Percentiles rank a stretch among this genome's conserved stretches.
These are phyloP conservation scores for Penicillium parvum DNA, from an alignment of 495 filamentous ascomycete genomes.

Conservation along the genomic window DNA sequence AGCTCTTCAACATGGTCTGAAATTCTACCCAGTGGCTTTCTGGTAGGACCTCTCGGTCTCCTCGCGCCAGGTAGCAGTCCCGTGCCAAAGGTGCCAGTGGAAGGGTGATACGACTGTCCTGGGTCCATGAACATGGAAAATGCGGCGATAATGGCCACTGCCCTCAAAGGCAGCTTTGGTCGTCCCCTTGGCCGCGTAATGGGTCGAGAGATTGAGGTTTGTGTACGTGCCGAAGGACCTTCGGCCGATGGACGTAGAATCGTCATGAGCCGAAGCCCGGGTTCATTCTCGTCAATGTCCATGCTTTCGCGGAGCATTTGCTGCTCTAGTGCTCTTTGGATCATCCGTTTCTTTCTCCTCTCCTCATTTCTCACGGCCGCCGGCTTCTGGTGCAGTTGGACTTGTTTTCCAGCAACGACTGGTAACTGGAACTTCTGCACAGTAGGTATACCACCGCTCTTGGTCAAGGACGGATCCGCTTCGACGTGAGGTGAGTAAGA, in stretches of 20 bases:
- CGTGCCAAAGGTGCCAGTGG: conserved; percentile 45
- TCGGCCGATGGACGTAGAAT: conserved; percentile 16
- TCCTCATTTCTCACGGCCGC: conserved; percentile 28
- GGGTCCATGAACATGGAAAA: conserved; percentile 47
- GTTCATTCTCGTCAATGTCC: conserved; percentile 6
- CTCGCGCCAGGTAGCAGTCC: conserved; percentile 14
- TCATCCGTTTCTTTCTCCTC: conserved; percentile 21
- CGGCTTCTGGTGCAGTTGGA: conserved; percentile 40
- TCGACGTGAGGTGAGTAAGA: conserved; percentile 35
- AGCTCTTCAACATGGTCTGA: conserved; percentile 29
- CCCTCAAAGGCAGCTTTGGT: conserved; percentile 17
- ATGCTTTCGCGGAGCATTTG: conserved; percentile 17
- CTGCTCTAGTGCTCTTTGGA: conserved; percentile 28
- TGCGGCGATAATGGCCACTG: too few species aligned
- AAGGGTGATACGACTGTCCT: conserved; percentile 35
- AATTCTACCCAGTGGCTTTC: conserved; percentile 8
- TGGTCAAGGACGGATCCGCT: conserved; percentile 26
- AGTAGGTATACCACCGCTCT: conserved; percentile 9
- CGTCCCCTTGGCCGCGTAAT: conserved; percentile 17
- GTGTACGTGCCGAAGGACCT: background rate
- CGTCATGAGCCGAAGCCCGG: conserved; percentile 33
- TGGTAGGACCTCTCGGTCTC: background rate
- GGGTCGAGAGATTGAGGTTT: conserved; percentile 28
- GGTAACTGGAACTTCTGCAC: conserved; percentile 18
- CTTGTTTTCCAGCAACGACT: conserved; percentile 28